These are phyloP conservation scores for Setomelanomma holmii DNA, from an alignment of 2,329 filamentous ascomycete species.

Conservation along the genomic window DNA sequence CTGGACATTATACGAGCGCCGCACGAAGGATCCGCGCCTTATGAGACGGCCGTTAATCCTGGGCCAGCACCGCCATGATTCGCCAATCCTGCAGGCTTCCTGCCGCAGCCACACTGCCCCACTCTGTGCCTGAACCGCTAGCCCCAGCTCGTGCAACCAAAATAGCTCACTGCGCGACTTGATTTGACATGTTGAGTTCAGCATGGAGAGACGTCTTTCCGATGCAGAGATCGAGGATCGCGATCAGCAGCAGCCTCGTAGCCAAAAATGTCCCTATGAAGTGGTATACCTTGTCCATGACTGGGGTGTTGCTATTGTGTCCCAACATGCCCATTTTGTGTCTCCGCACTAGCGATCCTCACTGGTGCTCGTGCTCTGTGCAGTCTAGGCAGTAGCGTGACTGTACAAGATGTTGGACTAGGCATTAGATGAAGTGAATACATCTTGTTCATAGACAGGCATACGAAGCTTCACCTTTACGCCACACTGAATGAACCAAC, in stretches of 20 bases:
- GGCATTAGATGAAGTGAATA: too few species aligned
- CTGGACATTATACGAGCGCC: slow-evolving; percentile 2
- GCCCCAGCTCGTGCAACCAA: background rate
- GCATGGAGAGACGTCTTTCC: too few species aligned
- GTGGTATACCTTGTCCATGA: background rate
- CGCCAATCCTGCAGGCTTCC: slow-evolving; percentile 10
- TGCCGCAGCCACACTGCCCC: slow-evolving; percentile 19
- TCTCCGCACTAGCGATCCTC: slow-evolving; percentile 4
- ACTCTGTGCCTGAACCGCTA: slow-evolving; percentile 24
- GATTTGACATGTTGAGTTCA: background rate
- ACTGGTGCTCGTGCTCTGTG: slow-evolving; percentile 4
- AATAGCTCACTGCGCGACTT: slow-evolving; percentile 4
- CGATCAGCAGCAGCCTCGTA: too few species aligned
- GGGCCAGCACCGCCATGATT: slow-evolving; percentile 20
- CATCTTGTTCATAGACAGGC: too few species aligned
- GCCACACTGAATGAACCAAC: too few species aligned
- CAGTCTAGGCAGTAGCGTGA: background rate
- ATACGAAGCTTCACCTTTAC: too few species aligned
- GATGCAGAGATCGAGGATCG: too few species aligned
- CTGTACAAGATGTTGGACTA: background rate
- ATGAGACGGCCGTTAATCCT: slow-evolving; percentile 2
- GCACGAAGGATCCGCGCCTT: slow-evolving; percentile 5
- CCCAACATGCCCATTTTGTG: background rate
- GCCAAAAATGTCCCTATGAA: too few species aligned
- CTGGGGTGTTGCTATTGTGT: background rate